These are phyloP conservation scores for Babesia sp. DNA, from an alignment of 169 alveolate genomes.

Conservation along the genomic window DNA sequence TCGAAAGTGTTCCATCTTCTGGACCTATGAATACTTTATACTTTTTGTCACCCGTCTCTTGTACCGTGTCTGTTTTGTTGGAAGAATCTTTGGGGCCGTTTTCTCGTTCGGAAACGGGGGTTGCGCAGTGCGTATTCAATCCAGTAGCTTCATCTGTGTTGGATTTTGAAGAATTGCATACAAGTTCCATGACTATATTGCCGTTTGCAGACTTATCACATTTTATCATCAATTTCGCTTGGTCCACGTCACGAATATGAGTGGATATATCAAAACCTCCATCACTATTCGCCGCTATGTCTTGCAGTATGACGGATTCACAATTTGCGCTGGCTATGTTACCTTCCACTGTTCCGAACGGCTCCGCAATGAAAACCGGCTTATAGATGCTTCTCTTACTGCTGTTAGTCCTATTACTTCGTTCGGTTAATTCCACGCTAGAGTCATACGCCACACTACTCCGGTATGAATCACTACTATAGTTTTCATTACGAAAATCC, in stretches of 20 bases:
- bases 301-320: conserved; percentile 15
- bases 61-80: too few relatives aligned
- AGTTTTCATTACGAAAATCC: too few relatives aligned
- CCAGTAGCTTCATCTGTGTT: not conserved
- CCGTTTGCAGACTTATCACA: not conserved
- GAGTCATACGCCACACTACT: too few relatives aligned
- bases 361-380: conserved; percentile 14
- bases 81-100: too few relatives aligned
- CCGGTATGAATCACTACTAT: too few relatives aligned
- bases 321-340: not conserved
- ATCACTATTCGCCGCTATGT: not conserved
- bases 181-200: not conserved
- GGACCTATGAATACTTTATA: too few relatives aligned
- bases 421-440: not conserved
- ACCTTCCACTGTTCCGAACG: conserved; percentile 18
- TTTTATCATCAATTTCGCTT: not conserved
- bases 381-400: not conserved
- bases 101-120: too few relatives aligned
- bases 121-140: too few relatives aligned
- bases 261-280: conserved; percentile 13
- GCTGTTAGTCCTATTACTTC: not conserved
- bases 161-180: not conserved
- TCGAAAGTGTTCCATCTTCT: too few relatives aligned
- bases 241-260: not conserved
- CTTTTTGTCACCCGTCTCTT: too few relatives aligned